Base-by-base conservation (phyloP, 2,329 filamentous ascomycete genomes). In the Colletotrichum cordylinicola region DNA sequence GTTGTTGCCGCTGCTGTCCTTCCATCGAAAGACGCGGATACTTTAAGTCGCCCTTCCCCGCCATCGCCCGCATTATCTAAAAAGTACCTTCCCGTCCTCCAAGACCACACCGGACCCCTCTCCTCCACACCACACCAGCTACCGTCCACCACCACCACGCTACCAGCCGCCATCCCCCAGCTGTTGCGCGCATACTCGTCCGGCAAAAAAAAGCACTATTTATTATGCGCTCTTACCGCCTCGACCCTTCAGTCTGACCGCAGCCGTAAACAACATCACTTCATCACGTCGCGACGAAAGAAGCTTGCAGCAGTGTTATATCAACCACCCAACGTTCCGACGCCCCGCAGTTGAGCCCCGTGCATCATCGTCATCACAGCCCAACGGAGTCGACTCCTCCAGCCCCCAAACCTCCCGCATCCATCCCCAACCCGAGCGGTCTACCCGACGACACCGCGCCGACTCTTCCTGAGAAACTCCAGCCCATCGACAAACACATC, bases 221-320 rank as follows among this genome's bases (percentile, higher is more conserved):
- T 76, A 68, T 68, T 67, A 60, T 76, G 70, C 74, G 65, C 74
- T 61, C 65, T 60, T 64, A 69, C 74, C 74, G 74, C 74, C 58
- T 61, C 67, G 35, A 39, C 27, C 39, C 24, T 64, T 10, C 62
- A 64, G 55, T 72, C 69, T 64, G 56, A 75, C 39, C 55, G 27
- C 29, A 15, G 64, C 58, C 70, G 55, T 55, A 37, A 37, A 21
- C 21, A 39, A 31, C 67, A 67, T 60, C 35, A 33, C 31, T 35
- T 16, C 21, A 69, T 52, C 58, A 21, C 31, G 58, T 35, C 58
- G n/a, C 58, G n/a, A 37, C 31, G 29, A 35, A 18, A 62, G 58
- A 52, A 52, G 43, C 43, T 52, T 27, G 37, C 37, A 48, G 27
- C 21, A 31, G 62, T 31, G 39, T 29, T 58, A 10, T 27, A 16